A percentile compares a stretch with the other conserved stretches of the same genome.
Conservation (phyloP, 1,139 yeast genomes). For the Kluyveromyces marxianus region DNA sequence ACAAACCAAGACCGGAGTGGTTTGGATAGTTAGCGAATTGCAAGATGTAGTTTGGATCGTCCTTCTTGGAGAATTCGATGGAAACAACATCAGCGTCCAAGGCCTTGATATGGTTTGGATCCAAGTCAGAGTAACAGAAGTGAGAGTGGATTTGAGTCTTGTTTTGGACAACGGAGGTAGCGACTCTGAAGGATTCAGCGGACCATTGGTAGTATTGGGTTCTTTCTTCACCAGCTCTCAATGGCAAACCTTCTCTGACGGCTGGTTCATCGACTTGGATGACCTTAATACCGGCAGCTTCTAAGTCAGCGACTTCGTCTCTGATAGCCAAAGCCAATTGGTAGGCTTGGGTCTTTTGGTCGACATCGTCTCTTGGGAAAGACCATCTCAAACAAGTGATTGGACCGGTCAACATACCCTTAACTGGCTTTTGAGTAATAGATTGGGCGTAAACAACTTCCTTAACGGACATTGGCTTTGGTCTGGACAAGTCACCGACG, state of each 20-base stretch:
- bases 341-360: slow-evolving; percentile 90
- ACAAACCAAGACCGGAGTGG: slow-evolving; percentile 98
- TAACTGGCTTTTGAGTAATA: slow-evolving; percentile 88
- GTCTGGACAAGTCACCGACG: slow-evolving; percentile 99
- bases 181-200: slow-evolving; percentile 98
- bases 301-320: slow-evolving; percentile 97
- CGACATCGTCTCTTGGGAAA: slow-evolving; percentile 98
- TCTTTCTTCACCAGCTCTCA: slow-evolving; percentile 96
- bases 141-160: slow-evolving; percentile 98
- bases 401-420: slow-evolving; percentile 99
- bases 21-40: slow-evolving; percentile 98
- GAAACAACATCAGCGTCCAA: slow-evolving; percentile 99
- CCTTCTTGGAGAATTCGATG: slow-evolving; percentile 99
- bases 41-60: slow-evolving; percentile 94
- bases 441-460: slow-evolving; percentile 99
- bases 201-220: slow-evolving; percentile 97
- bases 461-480: slow-evolving; percentile 96
- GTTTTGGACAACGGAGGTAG: slow-evolving; percentile 96
- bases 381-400: slow-evolving; percentile 99
- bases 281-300: slow-evolving; percentile 95
- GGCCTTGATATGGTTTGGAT: slow-evolving; percentile 98
- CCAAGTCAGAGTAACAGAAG: slow-evolving; percentile 99
- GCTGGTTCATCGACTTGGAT: slow-evolving; percentile 99
- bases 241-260: slow-evolving; percentile 98
- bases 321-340: slow-evolving; percentile 97